Base-by-base conservation (phyloP, 2,329 filamentous ascomycete species). In the Fusarium oxysporum region DNA sequence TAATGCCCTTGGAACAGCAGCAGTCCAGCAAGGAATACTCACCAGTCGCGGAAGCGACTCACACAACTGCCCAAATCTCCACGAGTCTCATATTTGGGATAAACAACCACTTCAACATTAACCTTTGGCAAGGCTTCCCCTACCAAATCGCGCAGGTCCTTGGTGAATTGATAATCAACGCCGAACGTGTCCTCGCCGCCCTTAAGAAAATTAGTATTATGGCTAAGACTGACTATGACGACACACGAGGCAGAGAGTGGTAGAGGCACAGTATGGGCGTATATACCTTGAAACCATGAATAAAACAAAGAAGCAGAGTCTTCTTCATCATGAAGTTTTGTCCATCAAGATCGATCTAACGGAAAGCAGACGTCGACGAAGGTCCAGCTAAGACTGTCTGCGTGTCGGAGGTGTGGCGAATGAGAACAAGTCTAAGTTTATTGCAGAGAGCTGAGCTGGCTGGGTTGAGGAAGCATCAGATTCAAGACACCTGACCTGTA, bases 251-350 rank as follows among this genome's bases (percentile, higher is more conserved):
- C 32, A 50, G 16, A 16, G 21, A 51, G 47, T 33, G 32, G 33
- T 25, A 62, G 48, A 61, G 62, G 47, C 61, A 61, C 6, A 32
- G 40, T 37, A 23, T 23, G 32, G 33, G n/a, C 13, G 47, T 3
- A 70, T 77, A 45, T 78, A 91, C 90, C 88, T 96, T 94, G 89
- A 97, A 97, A 80, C 94, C 94, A 82, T 97, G 94, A 69, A 96
- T 93, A 81, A 96, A 96, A 79, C 92, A 93, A 67, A 97, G 84
- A 43, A 97, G 83, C 41, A 97, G 83, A 65, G 93, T 96, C 84
- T 93, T 95, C 86, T 92, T 93, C 82, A 83, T 83, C 54, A 61
- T 80, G 43, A 62, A 58, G 45, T 43, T 43, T 45, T 63, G 65
- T 57, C 54, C 61, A 74, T 61, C 33, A 44, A 56, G 55, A 60